Evolutionary conservation across 805 yeast species (phyloP).

Genomic region (Candida chilensis): DNA sequence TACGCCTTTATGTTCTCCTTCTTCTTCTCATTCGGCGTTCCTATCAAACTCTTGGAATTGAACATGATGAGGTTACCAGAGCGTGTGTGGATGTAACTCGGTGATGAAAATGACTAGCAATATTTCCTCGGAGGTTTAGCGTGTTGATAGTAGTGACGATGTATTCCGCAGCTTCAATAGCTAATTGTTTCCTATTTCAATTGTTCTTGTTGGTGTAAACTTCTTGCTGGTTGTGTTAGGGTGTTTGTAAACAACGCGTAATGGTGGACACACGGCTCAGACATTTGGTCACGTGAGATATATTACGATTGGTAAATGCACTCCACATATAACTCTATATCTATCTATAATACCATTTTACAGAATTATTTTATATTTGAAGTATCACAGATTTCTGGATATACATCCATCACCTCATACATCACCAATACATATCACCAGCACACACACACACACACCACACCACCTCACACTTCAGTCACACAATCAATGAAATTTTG

Average conservation of each 20-base stretch:
- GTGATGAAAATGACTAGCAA: background rate
- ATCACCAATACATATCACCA: background rate
- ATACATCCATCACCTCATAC: conserved; percentile 1
- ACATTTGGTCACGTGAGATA: conserved; percentile 3
- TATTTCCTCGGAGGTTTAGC: conserved; percentile 1
- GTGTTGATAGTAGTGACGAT: background rate
- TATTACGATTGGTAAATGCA: background rate
- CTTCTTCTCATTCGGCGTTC: conserved; percentile 13
- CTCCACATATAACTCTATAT: background rate
- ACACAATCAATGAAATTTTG: conserved; percentile 38
- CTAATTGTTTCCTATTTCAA: background rate
- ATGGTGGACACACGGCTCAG: no score
- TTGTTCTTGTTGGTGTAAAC: no score
- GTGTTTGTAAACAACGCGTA: no score
- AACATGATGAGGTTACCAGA: conserved; percentile 8
- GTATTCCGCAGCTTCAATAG: background rate
- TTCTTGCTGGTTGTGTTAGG: no score
- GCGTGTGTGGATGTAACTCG: background rate
- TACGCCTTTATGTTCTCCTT: conserved; percentile 9
- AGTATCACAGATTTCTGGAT: background rate
- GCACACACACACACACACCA: no score
- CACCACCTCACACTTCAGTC: conserved; percentile 5
- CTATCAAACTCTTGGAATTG: conserved; percentile 14
- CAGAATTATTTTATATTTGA: no score
- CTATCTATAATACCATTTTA: background rate